These are phyloP conservation scores for Liriodendron chinense DNA, from an alignment of 164 flowering plant genomes.

Conservation along the genomic window DNA sequence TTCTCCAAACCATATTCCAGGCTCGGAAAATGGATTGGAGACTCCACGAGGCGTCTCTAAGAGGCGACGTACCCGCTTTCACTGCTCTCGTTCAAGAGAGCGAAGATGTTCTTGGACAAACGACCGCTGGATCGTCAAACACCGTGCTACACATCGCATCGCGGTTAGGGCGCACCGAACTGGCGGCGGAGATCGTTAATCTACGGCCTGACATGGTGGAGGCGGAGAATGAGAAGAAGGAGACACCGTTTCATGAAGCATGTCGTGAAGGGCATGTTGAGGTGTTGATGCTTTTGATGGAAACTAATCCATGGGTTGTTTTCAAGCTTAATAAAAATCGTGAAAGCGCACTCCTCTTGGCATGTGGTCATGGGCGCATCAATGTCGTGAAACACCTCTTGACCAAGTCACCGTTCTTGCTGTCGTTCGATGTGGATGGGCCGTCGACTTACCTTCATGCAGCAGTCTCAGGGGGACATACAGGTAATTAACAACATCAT, in stretches of 20 bases:
- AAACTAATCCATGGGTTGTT: conserved; percentile 11
- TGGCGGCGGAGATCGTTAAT: conserved; percentile 23
- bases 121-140: background rate
- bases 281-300: conserved; percentile 9
- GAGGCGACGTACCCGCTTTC: conserved; percentile 7
- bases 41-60: conserved; percentile 9
- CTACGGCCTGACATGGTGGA: conserved; percentile 26
- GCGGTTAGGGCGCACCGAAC: conserved; percentile 18
- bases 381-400: conserved; percentile 14
- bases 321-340: conserved; percentile 9
- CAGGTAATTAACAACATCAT: conserved; percentile 14
- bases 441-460: conserved; percentile 18
- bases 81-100: conserved; percentile 5
- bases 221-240: conserved; percentile 27
- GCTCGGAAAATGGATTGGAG: conserved; percentile 16
- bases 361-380: conserved; percentile 12
- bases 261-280: conserved; percentile 20
- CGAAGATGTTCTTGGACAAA: conserved; percentile 11
- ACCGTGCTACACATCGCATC: conserved; percentile 25
- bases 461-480: conserved; percentile 22
- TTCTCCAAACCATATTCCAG: background rate
- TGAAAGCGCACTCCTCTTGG: conserved; percentile 7
- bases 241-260: conserved; percentile 37
- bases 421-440: conserved; percentile 15
- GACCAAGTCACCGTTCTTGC: background rate